Base-by-base conservation (phyloP, 2,329 filamentous ascomycete species). In the Sarocladiaceae sp. region DNA sequence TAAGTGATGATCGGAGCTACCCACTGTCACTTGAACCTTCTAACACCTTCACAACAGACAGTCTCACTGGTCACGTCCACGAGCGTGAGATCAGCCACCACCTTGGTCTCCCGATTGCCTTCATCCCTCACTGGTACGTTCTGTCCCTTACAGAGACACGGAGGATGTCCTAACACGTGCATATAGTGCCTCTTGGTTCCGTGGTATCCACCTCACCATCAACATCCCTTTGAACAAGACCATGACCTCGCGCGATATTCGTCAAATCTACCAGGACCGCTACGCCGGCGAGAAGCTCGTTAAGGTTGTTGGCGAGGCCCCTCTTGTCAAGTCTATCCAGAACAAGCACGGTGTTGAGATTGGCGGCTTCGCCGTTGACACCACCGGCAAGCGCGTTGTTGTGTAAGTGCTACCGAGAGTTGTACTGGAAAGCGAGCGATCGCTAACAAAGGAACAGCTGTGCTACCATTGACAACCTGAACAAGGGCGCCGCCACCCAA, bases 201-300 rank as follows among this genome's bases (percentile, higher is more conserved):
- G 94, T 60, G 91, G 91, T 51, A 97, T 97, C 55, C 82, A 88
- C 60, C 86, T 90, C 66, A 91, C 89, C 31, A 90, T 97, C 64
- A 89, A 82, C 59, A 87, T 97, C 41, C 91, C 91, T 11, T 74
- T 98, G 7, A 84, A 84, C 58, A 77, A 91, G 65, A 76, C 80
- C 49, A 94, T 97, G 86, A 87, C 82, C 3, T 90, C 87, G 33
- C 84, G 93, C 43, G 90, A 97, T 61, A 88, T 98, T 54, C 82
- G 93, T 50, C 88, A 95, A 59, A 72, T 97, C 47, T 98, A 95
- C 73, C 91, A 97, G 67, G 91, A 97, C 57, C 80, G 91, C 19
- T 98, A 95, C 59, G 91, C 91, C 5, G 90, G 90, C 42, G 93
- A 97, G 76, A 91, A 89, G 68, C 81, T 98, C 13, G 83, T 98